These are phyloP conservation scores for Colletotrichum navitas DNA, from an alignment of 2,329 filamentous ascomycete genomes.

Conservation along the genomic window DNA sequence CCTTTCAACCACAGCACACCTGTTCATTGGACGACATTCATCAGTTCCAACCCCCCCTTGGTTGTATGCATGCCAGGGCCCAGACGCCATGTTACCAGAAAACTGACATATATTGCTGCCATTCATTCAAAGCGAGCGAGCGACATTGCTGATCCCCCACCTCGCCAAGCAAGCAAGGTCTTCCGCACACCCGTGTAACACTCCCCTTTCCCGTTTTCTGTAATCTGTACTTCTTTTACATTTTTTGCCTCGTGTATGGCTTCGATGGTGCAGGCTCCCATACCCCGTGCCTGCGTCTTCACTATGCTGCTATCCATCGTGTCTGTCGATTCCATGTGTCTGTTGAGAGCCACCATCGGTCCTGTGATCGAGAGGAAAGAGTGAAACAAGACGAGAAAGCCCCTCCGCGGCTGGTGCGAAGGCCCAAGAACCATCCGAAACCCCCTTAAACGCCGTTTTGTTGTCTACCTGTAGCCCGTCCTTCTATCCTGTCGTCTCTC, in stretches of 20 bases:
- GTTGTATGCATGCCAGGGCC: neutral
- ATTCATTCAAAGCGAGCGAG: slow-evolving; percentile 36
- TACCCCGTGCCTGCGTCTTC: slow-evolving; percentile 12
- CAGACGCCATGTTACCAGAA: slow-evolving; percentile 12
- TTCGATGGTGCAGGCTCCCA: neutral
- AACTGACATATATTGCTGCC: slow-evolving; percentile 35
- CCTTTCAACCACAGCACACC: slow-evolving; percentile 17
- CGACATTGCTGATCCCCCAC: slow-evolving; percentile 35
- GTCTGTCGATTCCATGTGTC: slow-evolving; percentile 21
- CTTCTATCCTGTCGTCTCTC: slow-evolving; percentile 27
- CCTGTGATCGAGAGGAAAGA: slow-evolving; percentile 4
- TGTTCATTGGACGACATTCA: slow-evolving; percentile 20
- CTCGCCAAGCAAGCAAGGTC: slow-evolving; percentile 36
- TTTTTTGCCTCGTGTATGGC: neutral
- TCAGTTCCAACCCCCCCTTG: neutral
- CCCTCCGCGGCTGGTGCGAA: slow-evolving; percentile 20
- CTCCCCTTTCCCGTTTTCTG: slow-evolving; percentile 24
- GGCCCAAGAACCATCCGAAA: slow-evolving; percentile 4
- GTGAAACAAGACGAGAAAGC: neutral
- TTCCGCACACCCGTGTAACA: slow-evolving; percentile 26
- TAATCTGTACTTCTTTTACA: slow-evolving; percentile 12
- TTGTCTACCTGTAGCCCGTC: slow-evolving; percentile 26
- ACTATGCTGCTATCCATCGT: slow-evolving; percentile 27
- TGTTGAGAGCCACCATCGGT: slow-evolving; percentile 40
- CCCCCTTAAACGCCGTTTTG: slow-evolving; percentile 29